These are phyloP conservation scores for Litsea cubeba DNA, from an alignment of 164 flowering plant genomes.

Conservation along the genomic window DNA sequence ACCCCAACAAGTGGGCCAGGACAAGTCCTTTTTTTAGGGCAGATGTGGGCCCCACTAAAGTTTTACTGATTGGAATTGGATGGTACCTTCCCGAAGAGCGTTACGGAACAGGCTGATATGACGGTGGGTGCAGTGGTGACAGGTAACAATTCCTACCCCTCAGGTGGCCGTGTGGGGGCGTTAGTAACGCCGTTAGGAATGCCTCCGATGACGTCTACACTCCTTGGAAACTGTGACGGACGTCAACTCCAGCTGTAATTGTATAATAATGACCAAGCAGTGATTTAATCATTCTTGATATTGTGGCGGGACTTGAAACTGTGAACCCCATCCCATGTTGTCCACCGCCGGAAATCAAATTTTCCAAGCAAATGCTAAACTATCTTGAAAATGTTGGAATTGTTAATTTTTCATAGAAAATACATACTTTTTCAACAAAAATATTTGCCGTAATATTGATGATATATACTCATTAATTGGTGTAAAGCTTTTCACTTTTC, in stretches of 20 bases:
- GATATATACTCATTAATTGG: too few species aligned
- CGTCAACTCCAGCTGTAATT: conserved; percentile 6
- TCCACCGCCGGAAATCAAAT: background rate
- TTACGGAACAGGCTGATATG: conserved; percentile 6
- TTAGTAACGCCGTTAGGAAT: conserved; percentile 8
- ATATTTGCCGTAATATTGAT: too few species aligned
- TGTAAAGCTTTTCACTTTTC: too few species aligned
- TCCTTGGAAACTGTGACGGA: background rate
- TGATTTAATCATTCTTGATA: background rate
- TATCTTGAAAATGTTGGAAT: background rate
- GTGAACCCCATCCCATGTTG: too few species aligned
- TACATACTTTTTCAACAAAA: too few species aligned
- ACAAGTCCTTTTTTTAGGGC: background rate
- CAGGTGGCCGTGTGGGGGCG: conserved; percentile 13
- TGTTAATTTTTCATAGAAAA: background rate
- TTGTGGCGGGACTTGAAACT: background rate
- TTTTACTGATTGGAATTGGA: background rate
- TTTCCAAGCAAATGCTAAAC: background rate
- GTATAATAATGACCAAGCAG: background rate
- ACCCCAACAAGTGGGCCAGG: too few species aligned
- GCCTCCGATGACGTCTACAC: background rate
- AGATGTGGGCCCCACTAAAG: background rate
- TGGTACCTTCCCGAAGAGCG: conserved; percentile 7
- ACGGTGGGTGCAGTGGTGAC: conserved; percentile 1
- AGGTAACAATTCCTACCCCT: conserved; percentile 16